These are phyloP conservation scores for Crithidia brevicula DNA, from an alignment of 208 protist genomes.

Conservation along the genomic window DNA sequence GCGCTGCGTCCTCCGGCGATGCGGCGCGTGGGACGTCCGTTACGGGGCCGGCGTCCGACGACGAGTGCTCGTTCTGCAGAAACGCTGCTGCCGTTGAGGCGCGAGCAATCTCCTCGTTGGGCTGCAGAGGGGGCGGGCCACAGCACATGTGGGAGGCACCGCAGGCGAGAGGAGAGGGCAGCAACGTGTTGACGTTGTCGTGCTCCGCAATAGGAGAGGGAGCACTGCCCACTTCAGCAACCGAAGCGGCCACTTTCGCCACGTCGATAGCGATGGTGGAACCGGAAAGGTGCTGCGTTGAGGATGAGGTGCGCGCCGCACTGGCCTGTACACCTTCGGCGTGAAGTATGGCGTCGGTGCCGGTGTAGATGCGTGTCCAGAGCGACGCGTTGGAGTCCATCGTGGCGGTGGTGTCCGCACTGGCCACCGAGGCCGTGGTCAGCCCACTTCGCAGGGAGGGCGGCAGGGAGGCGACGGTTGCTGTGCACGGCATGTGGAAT, in stretches of 20 bases:
- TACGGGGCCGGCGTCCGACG: background rate
- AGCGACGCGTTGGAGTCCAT: background rate
- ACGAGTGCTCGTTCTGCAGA: background rate
- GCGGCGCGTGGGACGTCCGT: background rate
- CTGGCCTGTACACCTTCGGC: no score
- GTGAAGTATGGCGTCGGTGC: no score
- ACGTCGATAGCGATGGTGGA: no score
- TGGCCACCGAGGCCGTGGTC: slow-evolving; percentile 13
- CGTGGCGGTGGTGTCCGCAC: slow-evolving; percentile 5
- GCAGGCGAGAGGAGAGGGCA: slow-evolving; percentile 10
- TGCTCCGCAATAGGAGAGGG: background rate
- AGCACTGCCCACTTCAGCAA: background rate
- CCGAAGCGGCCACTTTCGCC: no score
- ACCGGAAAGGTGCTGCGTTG: no score
- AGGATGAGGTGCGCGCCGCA: no score
- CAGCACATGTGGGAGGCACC: slow-evolving; percentile 12
- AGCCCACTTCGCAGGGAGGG: background rate
- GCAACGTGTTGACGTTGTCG: background rate
- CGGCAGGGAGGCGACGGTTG: background rate
- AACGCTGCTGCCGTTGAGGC: slow-evolving; percentile 1
- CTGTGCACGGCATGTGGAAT: slow-evolving; percentile 2
- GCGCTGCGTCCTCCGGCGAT: background rate
- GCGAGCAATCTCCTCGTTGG: background rate
- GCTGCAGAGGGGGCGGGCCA: slow-evolving; percentile 10
- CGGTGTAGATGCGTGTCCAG: background rate